Evolutionary conservation across 2,329 filamentous ascomycete genomes (phyloP).

Genomic region (Ophiostoma perfectum): DNA sequence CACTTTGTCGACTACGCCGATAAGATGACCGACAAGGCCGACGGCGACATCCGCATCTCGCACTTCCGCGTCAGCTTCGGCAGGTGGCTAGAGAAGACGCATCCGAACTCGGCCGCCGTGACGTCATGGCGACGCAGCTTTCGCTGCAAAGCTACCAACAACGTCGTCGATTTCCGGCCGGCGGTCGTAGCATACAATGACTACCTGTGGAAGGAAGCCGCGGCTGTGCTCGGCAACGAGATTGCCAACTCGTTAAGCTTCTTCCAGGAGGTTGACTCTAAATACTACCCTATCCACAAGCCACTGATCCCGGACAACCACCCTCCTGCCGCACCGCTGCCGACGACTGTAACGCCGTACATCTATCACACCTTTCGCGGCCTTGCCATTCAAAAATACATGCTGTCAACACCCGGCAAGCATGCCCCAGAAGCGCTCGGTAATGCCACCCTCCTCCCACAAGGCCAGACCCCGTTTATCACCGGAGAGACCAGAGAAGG

Average conservation of each 20-base stretch:
- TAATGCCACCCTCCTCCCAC: conserved; percentile 2
- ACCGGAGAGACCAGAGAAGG: conserved; percentile 6
- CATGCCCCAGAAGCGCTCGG: neutral
- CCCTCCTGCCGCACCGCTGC: conserved; percentile 17
- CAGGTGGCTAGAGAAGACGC: conserved; percentile 47
- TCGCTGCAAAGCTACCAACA: conserved; percentile 30
- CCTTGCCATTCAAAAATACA: conserved; percentile 52
- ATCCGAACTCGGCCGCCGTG: conserved; percentile 42
- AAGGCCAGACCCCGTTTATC: conserved; percentile 3
- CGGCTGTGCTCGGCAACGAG: conserved; percentile 39
- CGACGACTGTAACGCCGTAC: conserved; percentile 66
- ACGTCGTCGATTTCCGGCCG: conserved; percentile 56
- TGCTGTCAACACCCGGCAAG: conserved; percentile 43
- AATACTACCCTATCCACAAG: conserved; percentile 1
- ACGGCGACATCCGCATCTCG: conserved; percentile 41
- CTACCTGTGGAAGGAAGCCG: conserved; percentile 62
- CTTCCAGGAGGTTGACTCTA: conserved; percentile 46
- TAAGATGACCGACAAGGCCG: conserved; percentile 18
- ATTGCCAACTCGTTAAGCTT: conserved; percentile 38
- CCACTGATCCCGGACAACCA: neutral
- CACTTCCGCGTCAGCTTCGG: conserved; percentile 56
- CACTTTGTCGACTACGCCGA: conserved; percentile 64
- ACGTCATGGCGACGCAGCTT: conserved; percentile 50
- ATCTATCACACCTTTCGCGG: conserved; percentile 59
- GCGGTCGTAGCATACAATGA: conserved; percentile 54